Conservation (phyloP, 2,329 filamentous ascomycete species). For the Ophiostoma triangulosporum region DNA sequence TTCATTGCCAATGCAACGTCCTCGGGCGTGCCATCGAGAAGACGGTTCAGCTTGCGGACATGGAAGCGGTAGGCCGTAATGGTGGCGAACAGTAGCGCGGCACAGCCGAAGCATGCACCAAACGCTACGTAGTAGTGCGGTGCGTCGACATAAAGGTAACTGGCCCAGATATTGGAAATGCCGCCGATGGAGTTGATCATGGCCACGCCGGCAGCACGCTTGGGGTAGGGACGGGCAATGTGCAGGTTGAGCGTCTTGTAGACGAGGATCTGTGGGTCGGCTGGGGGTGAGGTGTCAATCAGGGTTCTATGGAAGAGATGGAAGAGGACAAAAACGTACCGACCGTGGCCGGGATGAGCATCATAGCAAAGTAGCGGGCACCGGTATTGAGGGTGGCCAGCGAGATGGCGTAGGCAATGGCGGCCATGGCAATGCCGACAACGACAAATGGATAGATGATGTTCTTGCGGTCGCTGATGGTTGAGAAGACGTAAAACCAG, state of each 20-base stretch:
- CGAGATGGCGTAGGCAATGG: slow-evolving; percentile 24
- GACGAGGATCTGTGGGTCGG: slow-evolving; percentile 26
- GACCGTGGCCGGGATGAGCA: slow-evolving; percentile 26
- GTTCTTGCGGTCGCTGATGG: slow-evolving; percentile 22
- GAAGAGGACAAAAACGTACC: slow-evolving; percentile 10
- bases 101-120: slow-evolving; percentile 15
- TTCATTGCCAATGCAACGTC: slow-evolving; percentile 15
- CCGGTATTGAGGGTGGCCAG: slow-evolving; percentile 24
- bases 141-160: slow-evolving; percentile 20
- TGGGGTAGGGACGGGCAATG: slow-evolving; percentile 26
- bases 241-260: slow-evolving; percentile 23
- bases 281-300: background rate
- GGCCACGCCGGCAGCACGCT: slow-evolving; percentile 28
- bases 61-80: slow-evolving; percentile 14
- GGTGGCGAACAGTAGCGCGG: slow-evolving; percentile 12
- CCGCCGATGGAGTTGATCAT: slow-evolving; percentile 26
- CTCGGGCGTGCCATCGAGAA: slow-evolving; percentile 13
- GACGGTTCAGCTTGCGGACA: slow-evolving; percentile 14
- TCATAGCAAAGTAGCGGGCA: slow-evolving; percentile 29
- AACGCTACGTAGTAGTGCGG: slow-evolving; percentile 16
- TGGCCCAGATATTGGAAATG: slow-evolving; percentile 23
- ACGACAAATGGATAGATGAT: slow-evolving; percentile 23
- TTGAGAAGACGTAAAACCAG: slow-evolving; percentile 21
- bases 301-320: background rate
- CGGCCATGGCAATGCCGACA: slow-evolving; percentile 10